Base-by-base conservation (phyloP, 2,329 filamentous ascomycete species). In the Apiospora rasikravindrae region DNA sequence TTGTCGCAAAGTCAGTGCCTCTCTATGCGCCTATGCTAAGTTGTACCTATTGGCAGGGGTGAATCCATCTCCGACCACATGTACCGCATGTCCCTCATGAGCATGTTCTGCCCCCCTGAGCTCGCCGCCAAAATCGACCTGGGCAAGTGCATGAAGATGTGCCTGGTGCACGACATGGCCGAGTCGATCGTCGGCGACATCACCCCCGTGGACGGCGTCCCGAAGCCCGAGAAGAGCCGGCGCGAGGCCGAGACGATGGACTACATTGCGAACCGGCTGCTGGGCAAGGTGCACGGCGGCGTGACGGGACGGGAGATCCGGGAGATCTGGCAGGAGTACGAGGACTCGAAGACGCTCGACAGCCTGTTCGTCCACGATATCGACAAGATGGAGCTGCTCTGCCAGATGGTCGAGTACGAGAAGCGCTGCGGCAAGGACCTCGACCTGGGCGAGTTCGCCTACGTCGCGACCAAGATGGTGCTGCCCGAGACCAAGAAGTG, bases 71-170 rank as follows among this genome's bases (percentile, higher is more conserved):
- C 94, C 70, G 96, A 99, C 85, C 96, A 99, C 88, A 99, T 99
- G 96, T 99, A 98, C 84, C 95, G 96, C 84, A 99, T 99, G 96
- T 94, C 95, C 69, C 89, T 99, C 77, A 94, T 99, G 82, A 95
- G 94, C 75, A 94, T 99, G 91, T 90, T 98, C 75, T 95, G 94
- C 2, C 96, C 96, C 8, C 88, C 93, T 0, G 84, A 92, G 1
- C 89, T 98, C 14, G 87, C 91, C 2, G 84, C 90, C 0, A 89
- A 88, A 51, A 87, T 98, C 78, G 93, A 98, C 80, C 88, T 98
- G 51, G 84, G 88, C 37, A 92, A 91, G 77, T 99, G 96, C 86
- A 96, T 94, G 78, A 94, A 94, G 84, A 98, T 99, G 95, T 96
- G 95, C 37, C 88, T 99, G 45, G 87, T 99, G 64, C 96, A 99